Base-by-base conservation (phyloP, 2,329 filamentous ascomycete species). In the Exophiala oligosperma region DNA sequence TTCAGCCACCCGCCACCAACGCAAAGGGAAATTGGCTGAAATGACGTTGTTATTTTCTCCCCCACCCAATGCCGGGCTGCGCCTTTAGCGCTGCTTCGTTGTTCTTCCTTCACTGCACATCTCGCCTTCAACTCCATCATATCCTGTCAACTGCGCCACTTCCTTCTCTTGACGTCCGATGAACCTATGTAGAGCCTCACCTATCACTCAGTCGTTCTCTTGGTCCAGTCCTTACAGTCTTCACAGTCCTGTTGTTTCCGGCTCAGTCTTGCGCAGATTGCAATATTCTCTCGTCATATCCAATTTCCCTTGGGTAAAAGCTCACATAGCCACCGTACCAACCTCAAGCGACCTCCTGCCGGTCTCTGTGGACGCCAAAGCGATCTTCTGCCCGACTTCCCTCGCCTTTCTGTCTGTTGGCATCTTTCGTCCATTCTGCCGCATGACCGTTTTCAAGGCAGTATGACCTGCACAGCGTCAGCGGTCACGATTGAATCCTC, bases 381-480 rank as follows among this genome's bases (percentile, higher is more conserved):
- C 32, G 32, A 35, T 35, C 32, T 9, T 35, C 32, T 35, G 2
- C 32, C 32, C 11, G 32, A 35, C 32, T 35, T 2, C 8, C 32
- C 6, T 9, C 32, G 43, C 47, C 40, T 52, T 28, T 56, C 52
- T 26, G 35, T 40, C 32, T 9, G 4, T 9, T 8, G 32, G 32
- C 32, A 35, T 9, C 9, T 8, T 9, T 35, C 11, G 9, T 9
- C 6, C 7, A 32, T 9, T n/a, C n/a, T 48, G 57, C 62, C 54
- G 57, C 48, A 62, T 64, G 57, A 47, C 12, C n/a, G 35, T 29
- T 14, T 9, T 14, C 12, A 29, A 23, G 28, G 21, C 47, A 51
- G 54, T 12, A 64, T 64, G 63, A 52, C 57, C 17, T 63, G 60
- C 49, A 57, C 60, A 24, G 52, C 57, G 23, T 48, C 62, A 17